phyloP scores from a whole-genome alignment of 805 yeast genomes.

The Saturnispora ahearnii region DNA sequence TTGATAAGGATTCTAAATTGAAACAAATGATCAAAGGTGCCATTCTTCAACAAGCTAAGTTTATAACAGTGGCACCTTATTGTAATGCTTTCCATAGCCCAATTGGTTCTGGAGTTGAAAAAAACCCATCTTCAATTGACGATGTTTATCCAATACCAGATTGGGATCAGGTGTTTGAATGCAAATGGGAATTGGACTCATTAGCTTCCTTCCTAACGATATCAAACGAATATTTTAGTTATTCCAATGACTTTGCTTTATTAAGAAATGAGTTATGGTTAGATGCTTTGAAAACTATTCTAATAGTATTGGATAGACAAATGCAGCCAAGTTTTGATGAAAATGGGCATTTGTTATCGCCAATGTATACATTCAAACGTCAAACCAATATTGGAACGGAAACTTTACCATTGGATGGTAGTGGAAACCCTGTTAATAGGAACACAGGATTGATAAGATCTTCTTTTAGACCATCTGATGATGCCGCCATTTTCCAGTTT shows the following conservation, averaged over 20 bases:
- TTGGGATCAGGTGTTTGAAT: conserved; percentile 70
- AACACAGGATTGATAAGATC: conserved; percentile 68
- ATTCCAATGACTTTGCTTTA: conserved; percentile 41
- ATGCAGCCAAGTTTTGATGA: conserved; percentile 50
- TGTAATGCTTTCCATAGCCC: conserved; percentile 95
- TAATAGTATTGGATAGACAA: conserved; percentile 50
- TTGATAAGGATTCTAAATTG: conserved; percentile 41
- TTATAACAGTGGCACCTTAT: conserved; percentile 56
- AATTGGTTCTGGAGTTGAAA: conserved; percentile 36
- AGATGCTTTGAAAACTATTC: conserved; percentile 42
- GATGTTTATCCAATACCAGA: conserved; percentile 61
- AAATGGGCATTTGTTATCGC: conserved; percentile 38
- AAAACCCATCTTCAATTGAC: conserved; percentile 49
- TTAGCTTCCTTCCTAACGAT: conserved; percentile 73
- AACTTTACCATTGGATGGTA: conserved; percentile 68
- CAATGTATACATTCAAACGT: conserved; percentile 62
- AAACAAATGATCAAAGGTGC: conserved; percentile 61
- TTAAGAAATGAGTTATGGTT: conserved; percentile 47
- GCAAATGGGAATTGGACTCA: conserved; percentile 84
- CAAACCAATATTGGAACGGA: conserved; percentile 71
- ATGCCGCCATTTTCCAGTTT: conserved; percentile 69
- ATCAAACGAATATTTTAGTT: conserved; percentile 57
- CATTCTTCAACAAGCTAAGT: conserved; percentile 66
- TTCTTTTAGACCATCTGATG: conserved; percentile 85
- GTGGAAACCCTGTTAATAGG: conserved; percentile 73